Evolutionary conservation across 257 asterid genomes (phyloP), one percentile per base, ranked within the genome.

Genomic region (Voacanga thouarsii): DNA sequence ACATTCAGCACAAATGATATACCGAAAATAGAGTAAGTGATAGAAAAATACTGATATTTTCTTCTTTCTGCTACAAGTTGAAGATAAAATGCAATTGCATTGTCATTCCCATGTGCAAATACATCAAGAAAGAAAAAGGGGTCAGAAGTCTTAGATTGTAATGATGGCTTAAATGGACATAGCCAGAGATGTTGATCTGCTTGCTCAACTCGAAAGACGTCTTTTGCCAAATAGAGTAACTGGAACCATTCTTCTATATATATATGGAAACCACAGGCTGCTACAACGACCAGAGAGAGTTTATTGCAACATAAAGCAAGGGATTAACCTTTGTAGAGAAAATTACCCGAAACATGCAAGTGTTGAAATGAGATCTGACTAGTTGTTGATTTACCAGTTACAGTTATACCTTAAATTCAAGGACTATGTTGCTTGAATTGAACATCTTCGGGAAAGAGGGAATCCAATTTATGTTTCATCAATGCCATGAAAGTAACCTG

Each of bases 261-360:
- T n/a, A n/a, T n/a, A n/a, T 72, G 79, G 79, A 86, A 84, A 77
- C 85, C 86, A 80, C 79, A 79, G 83, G 86, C 80, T 81, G 88
- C 89, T 84, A 67, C 49, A 68, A 68, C 3, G 51, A 41, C 33
- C 45, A 68, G 1, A 15, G 86, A 33, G 75, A 82, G 51, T 80
- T 75, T 77, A 66, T 84, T 50, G 76, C 82, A 83, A 63, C 75
- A 75, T 24, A 68, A 24, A 80, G 71, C 79, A 68, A 74, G 74
- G 44, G 50, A 68, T 24, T 28, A 47, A 71, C 41, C 76, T 79
- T 81, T 74, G 83, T 83, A 53, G 19, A 51, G n/a, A 71, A 71
- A 71, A 24, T 71, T 71, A 44, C 61, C 55, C 45, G 23, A 45
- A 71, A 51, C 75, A 71, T 23, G 59, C 4, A 71, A 47, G 37